Evolutionary conservation across 2,329 filamentous ascomycete species (phyloP), one percentile per base, ranked within the genome.

Genomic region (Pezicula radicicola): DNA sequence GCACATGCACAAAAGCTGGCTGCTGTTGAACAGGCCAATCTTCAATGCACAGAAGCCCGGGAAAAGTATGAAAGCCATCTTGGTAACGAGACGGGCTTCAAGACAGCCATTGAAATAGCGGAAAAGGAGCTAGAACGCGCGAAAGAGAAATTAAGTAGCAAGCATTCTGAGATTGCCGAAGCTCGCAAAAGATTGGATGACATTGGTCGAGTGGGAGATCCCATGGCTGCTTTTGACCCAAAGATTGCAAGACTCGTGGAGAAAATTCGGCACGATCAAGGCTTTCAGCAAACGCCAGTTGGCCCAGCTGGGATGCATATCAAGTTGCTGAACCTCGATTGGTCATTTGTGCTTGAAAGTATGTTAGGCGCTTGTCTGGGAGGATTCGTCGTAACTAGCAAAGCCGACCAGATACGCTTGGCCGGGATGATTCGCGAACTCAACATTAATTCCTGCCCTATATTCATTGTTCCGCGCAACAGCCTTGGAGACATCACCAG

Each of bases 291-390:
- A 41, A 85, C 80, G 55, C 94, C 94, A 2, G 75, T 97, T 33
- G 94, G 94, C 0, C 94, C 94, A 0, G 75, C 97, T 13, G 94
- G 92, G 28, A 75, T 84, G 21, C 81, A 94, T 63, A 78, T 99
- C 48, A 85, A 84, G 58, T 74, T 99, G 21, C 73, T 84, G 35
- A 85, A 93, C 59, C 87, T 89, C 1, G 79, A 89, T 60, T 99
- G 94, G 94, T 88, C 87, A 1, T 80, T 82, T 1, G 84, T 96
- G 41, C 69, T 99, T 13, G 94, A 99, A 66, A 87, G 80, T 56
- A 81, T 81, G 1, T 78, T 96, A 43, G 89, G 89, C n/a, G 70
- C 69, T 3, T 76, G 73, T 0, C 73, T 97, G 30, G 87, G 84
- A 55, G 84, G 81, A 1, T 99, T 97, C 64, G 81, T 96, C 47